These are phyloP conservation scores for Plasmodium sp. DNA, from an alignment of 169 alveolate genomes.

Conservation along the genomic window DNA sequence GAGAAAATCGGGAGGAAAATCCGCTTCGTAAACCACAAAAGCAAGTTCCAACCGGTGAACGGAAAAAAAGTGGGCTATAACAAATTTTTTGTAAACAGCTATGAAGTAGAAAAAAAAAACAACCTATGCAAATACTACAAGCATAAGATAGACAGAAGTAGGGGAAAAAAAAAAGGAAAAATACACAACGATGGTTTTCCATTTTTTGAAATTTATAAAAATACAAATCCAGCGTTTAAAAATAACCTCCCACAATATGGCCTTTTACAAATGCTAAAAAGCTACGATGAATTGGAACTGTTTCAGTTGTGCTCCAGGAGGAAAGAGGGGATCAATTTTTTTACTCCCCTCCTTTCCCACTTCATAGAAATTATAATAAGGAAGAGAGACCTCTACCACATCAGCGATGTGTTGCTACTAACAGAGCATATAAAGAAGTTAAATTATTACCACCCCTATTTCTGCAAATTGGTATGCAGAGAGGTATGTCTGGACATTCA, in stretches of 20 bases:
- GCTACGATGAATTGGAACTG: constrained; percentile 26
- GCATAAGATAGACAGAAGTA: constrained; percentile 11
- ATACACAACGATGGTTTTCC: neutral
- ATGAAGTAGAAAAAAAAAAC: constrained; percentile 13
- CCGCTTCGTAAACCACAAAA: constrained; percentile 22
- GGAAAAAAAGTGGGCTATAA: neutral
- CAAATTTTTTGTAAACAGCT: constrained; percentile 41
- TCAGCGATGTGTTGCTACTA: constrained; percentile 5
- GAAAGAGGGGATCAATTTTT: neutral
- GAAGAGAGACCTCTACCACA: constrained; percentile 36
- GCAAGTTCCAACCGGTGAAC: neutral
- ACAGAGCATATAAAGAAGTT: constrained; percentile 16
- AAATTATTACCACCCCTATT: constrained; percentile 49
- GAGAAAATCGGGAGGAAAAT: constrained; percentile 16
- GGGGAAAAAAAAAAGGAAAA: constrained; percentile 19
- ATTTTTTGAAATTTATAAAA: constrained; percentile 42
- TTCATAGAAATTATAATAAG: constrained; percentile 28
- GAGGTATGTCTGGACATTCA: constrained; percentile 31
- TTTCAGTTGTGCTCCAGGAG: constrained; percentile 4
- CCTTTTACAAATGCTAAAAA: neutral
- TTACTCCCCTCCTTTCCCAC: neutral
- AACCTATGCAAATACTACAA: constrained; percentile 51
- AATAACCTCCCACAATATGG: constrained; percentile 40
- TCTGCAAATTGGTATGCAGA: constrained; percentile 48
- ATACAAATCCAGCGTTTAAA: constrained; percentile 47